Conservation (phyloP, 2,329 filamentous ascomycete genomes). For the Aspergillus sp. region DNA sequence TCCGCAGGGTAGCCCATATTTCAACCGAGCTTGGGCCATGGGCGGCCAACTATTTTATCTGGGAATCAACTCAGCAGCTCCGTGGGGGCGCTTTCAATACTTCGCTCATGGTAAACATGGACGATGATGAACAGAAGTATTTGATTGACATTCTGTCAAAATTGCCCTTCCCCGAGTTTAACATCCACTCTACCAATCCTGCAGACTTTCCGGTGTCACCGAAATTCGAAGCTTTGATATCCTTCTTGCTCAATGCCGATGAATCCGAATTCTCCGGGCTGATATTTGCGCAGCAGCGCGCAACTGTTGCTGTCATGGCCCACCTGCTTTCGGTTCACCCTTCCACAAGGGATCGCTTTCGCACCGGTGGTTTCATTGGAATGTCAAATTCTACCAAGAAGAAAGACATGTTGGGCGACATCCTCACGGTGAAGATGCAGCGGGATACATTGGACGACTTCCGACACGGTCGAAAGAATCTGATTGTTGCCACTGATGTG, state of each 20-base stretch:
- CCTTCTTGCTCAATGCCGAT: constrained; percentile 49
- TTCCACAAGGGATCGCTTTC: constrained; percentile 46
- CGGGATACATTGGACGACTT: constrained; percentile 56
- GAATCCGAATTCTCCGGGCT: constrained; percentile 56
- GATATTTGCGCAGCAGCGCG: constrained; percentile 66
- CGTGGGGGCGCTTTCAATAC: constrained; percentile 17
- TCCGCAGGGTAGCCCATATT: constrained; percentile 52
- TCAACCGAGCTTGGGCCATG: constrained; percentile 63
- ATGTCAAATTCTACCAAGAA: constrained; percentile 43
- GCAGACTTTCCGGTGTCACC: constrained; percentile 46
- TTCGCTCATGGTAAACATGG: constrained; percentile 45
- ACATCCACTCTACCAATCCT: neutral
- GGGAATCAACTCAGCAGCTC: constrained; percentile 46
- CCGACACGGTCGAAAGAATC: constrained; percentile 51
- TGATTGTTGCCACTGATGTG: constrained; percentile 60
- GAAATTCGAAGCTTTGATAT: constrained; percentile 60
- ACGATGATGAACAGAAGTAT: constrained; percentile 55
- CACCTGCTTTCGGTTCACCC: constrained; percentile 59
- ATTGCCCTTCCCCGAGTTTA: constrained; percentile 21
- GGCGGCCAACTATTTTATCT: constrained; percentile 68
- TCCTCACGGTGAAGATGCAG: constrained; percentile 50
- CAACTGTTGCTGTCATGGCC: constrained; percentile 60
- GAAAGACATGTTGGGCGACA: constrained; percentile 51
- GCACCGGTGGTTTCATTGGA: constrained; percentile 45
- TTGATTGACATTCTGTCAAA: constrained; percentile 45